Evolutionary conservation across 2,329 filamentous ascomycete genomes (phyloP), one percentile per base, ranked within the genome.

Genomic region (Gnomoniopsis sp.): DNA sequence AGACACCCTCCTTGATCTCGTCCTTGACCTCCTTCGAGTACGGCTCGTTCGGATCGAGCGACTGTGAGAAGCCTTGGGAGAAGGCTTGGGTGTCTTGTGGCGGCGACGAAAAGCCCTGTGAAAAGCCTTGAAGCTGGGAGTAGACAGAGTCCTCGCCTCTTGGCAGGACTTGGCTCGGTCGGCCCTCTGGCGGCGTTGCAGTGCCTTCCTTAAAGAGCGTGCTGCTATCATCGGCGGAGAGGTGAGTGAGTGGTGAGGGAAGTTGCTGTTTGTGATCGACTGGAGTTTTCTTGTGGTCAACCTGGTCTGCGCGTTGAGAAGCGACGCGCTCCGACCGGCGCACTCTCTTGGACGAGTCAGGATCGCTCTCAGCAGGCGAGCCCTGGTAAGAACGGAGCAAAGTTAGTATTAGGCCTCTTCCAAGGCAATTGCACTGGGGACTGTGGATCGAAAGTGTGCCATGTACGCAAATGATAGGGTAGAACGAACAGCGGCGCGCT

Each of bases 21-120:
- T 96, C 90, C 63, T 93, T 85, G 3, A 96, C 90, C 58, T 96
- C 91, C 63, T 93, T 90, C 12, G 87, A 87, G 49, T 93, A 82
- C 26, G 85, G 83, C 59, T 84, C 78, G 30, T 91, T 85, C 2
- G 89, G 87, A 64, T 91, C 87, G 41, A 90, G 76, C 68, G 89
- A 90, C 74, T 99, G 95, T 22, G 53, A 50, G 17, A 47, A 30
- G 44, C 44, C 44, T 8, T 90, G 93, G n/a, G 69, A 66, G 62
- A 89, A 85, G 0, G 87, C 81, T 70, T 93, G 90, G 0, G 89
- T 93, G 68, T 91, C 88, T 62, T 83, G 80, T 0, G 86, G 86
- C 15, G 87, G 88, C 23, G 77, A 74, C 62, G 75, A 70, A 68
- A 76, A 63, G 68, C 72, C 59, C 69, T 81, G 72, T 64, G 69